Conservation (phyloP, 257 asterid species). For the Solanum pennellii region DNA sequence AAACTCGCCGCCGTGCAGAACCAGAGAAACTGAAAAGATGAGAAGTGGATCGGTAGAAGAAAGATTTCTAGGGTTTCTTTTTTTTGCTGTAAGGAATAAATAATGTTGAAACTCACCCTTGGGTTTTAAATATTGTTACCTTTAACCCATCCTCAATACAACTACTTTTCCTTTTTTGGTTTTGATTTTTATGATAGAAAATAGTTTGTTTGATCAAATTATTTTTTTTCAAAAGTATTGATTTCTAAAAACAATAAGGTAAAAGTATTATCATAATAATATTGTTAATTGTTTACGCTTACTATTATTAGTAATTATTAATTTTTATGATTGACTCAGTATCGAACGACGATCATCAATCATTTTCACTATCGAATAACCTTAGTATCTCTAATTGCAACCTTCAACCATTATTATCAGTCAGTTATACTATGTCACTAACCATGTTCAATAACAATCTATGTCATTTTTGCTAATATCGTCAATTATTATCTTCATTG, state of each 20-base stretch:
- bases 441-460: neutral
- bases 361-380: too few species aligned
- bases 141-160: neutral
- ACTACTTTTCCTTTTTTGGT: neutral
- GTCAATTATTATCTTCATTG: too few species aligned
- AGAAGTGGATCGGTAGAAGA: neutral
- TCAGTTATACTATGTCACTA: neutral
- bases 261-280: too few species aligned
- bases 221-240: too few species aligned
- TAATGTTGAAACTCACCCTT: neutral
- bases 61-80: neutral
- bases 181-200: too few species aligned
- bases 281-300: accelerated
- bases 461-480: too few species aligned
- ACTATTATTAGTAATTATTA: too few species aligned
- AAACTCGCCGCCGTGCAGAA: neutral
- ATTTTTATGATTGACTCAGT: accelerated
- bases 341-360: accelerated
- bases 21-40: neutral
- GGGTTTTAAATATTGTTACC: neutral
- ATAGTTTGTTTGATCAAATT: too few species aligned
- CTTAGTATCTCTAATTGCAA: too few species aligned
- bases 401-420: too few species aligned
- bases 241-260: too few species aligned
- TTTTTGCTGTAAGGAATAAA: neutral